Percentiles rank a stretch among this genome's conserved stretches.
Conservation (phyloP, 306 rosid species). For the Hippophae rhamnoides region DNA sequence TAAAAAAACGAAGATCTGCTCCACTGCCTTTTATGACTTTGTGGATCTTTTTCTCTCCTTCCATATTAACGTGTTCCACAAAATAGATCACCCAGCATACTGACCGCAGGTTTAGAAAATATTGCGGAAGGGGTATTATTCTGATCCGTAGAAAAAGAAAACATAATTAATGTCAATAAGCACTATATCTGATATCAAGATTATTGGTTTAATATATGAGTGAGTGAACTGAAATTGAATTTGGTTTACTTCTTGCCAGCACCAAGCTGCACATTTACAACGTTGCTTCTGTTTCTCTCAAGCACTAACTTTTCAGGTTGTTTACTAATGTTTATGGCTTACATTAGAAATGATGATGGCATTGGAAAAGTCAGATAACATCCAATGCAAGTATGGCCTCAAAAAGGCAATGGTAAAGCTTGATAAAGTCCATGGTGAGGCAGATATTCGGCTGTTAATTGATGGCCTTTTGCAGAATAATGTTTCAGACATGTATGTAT, state of each 20-base stretch:
- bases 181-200: too few relatives aligned
- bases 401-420: constrained; percentile 52
- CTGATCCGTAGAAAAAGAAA: too few relatives aligned
- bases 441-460: constrained; percentile 46
- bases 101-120: too few relatives aligned
- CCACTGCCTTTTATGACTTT: too few relatives aligned
- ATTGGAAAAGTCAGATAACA: constrained; percentile 40
- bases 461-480: constrained; percentile 47
- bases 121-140: too few relatives aligned
- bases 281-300: too few relatives aligned
- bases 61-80: too few relatives aligned
- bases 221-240: not conserved
- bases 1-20: too few relatives aligned
- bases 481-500: constrained; percentile 50
- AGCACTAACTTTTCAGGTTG: too few relatives aligned
- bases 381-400: constrained; percentile 32
- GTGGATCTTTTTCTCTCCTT: too few relatives aligned
- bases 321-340: constrained; percentile 5
- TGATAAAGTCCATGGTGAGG: constrained; percentile 44
- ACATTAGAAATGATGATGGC: constrained; percentile 48
- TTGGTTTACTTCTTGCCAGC: not conserved
- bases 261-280: not conserved
- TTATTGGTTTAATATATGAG: not conserved
- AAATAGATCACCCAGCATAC: too few relatives aligned
- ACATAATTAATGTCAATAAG: too few relatives aligned